phyloP scores from a whole-genome alignment of 2,329 filamentous ascomycete species.

The Xylariaceae sp. region DNA sequence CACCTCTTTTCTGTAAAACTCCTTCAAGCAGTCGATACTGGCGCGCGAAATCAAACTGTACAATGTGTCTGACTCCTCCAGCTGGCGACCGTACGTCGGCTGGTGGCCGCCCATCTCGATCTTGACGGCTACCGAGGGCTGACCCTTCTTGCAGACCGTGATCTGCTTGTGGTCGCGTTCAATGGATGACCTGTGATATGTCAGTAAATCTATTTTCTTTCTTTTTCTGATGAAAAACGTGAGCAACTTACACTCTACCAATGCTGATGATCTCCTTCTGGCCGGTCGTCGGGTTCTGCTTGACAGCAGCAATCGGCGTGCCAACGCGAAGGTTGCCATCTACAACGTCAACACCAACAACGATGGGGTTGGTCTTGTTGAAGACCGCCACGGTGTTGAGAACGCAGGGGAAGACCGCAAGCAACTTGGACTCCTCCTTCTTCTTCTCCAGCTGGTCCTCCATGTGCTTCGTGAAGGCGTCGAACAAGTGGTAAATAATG shows the following conservation, averaged over 20 bases:
- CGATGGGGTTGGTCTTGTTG: constrained; percentile 96
- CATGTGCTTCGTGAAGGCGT: constrained; percentile 95
- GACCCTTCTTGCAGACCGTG: constrained; percentile 85
- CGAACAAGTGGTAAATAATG: constrained; percentile 98
- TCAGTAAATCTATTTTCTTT: constrained; percentile 24
- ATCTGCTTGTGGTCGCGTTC: constrained; percentile 98
- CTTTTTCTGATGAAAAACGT: not conserved
- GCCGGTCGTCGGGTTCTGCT: constrained; percentile 71
- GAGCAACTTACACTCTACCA: constrained; percentile 78
- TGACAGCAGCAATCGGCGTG: constrained; percentile 85
- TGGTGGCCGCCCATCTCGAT: constrained; percentile 91
- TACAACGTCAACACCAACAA: constrained; percentile 91
- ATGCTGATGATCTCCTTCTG: constrained; percentile 78
- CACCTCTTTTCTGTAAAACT: constrained; percentile 69
- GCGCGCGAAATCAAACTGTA: constrained; percentile 83
- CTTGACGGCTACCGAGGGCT: constrained; percentile 96
- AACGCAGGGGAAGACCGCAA: constrained; percentile 95
- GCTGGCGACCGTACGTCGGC: constrained; percentile 87
- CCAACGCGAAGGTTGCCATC: constrained; percentile 82
- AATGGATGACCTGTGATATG: constrained; percentile 68
- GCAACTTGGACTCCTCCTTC: constrained; percentile 92
- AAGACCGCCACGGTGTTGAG: constrained; percentile 87
- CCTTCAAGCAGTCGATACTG: constrained; percentile 92
- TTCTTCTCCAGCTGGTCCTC: constrained; percentile 77
- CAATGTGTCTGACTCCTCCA: constrained; percentile 83